Conservation (phyloP, 805 yeast genomes). For the Blastobotrys peoriensis region DNA sequence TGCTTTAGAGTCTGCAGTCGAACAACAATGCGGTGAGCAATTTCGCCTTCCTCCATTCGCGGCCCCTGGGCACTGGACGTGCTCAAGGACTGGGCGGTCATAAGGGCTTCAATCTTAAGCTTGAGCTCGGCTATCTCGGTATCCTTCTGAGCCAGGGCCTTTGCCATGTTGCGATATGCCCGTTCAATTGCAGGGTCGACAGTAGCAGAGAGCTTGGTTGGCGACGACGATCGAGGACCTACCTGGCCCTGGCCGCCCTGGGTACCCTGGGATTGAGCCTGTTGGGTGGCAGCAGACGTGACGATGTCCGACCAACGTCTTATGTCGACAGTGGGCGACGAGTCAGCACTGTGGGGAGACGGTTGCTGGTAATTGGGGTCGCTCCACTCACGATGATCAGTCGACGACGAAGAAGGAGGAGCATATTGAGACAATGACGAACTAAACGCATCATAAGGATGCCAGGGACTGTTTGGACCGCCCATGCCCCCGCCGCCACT, state of each 20-base stretch:
- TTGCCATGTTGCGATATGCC: constrained; percentile 44
- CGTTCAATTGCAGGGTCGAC: constrained; percentile 32
- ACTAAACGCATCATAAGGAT: constrained; percentile 1
- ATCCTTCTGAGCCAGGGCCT: constrained; percentile 40
- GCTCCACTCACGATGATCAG: not conserved
- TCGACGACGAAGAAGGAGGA: not conserved
- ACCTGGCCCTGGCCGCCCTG: not conserved
- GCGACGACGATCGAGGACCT: not conserved
- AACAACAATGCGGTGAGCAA: constrained; percentile 64
- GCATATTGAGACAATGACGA: not conserved
- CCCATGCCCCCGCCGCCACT: not conserved
- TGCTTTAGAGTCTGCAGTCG: constrained; percentile 54
- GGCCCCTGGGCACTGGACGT: not conserved
- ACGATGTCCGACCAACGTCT: not conserved
- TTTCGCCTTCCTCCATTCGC: constrained; percentile 60
- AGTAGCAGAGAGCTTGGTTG: not conserved
- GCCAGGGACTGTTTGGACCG: not conserved
- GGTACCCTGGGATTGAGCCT: no score
- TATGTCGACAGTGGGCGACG: not conserved
- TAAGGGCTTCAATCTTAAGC: constrained; percentile 53
- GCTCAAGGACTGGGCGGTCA: constrained; percentile 38
- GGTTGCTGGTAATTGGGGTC: not conserved
- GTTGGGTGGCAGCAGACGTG: not conserved
- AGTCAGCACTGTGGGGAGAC: not conserved
- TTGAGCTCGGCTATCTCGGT: constrained; percentile 58